Evolutionary conservation across 2,329 filamentous ascomycete species (phyloP).

Genomic region (Scedosporium aurantiacum): DNA sequence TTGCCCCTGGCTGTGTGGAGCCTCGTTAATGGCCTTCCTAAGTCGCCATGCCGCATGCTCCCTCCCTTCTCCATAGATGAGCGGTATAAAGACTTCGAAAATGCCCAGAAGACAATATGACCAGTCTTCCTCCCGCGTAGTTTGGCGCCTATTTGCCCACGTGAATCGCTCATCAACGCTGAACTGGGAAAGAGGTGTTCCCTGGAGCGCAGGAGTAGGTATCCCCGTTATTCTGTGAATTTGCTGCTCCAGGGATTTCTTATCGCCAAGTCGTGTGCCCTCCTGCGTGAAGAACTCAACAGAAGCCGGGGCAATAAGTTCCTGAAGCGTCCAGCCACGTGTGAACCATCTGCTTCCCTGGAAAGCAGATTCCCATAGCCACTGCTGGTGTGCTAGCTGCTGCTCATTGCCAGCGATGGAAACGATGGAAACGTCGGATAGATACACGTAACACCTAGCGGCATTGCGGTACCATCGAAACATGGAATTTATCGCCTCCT

Average conservation of each 20-base stretch:
- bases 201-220: constrained; percentile 10
- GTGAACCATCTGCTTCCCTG: constrained; percentile 9
- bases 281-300: constrained; percentile 16
- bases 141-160: constrained; percentile 12
- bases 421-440: constrained; percentile 8
- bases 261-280: constrained; percentile 13
- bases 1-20: neutral
- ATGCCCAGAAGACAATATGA: constrained; percentile 13
- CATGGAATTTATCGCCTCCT: constrained; percentile 12
- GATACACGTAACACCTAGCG: constrained; percentile 11
- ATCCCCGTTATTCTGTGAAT: constrained; percentile 16
- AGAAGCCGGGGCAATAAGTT: constrained; percentile 14
- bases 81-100: constrained; percentile 11
- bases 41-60: constrained; percentile 20
- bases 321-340: constrained; percentile 10
- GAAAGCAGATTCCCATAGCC: constrained; percentile 4
- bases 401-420: neutral
- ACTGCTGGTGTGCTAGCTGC: neutral
- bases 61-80: constrained; percentile 12
- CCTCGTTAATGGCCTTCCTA: constrained; percentile 19
- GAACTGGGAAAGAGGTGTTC: constrained; percentile 8
- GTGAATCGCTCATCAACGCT: constrained; percentile 10
- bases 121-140: constrained; percentile 10
- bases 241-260: constrained; percentile 11
- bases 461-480: constrained; percentile 12